phyloP scores from a whole-genome alignment of 768 basidiomycete species.

The Lactifluus piperatus region DNA sequence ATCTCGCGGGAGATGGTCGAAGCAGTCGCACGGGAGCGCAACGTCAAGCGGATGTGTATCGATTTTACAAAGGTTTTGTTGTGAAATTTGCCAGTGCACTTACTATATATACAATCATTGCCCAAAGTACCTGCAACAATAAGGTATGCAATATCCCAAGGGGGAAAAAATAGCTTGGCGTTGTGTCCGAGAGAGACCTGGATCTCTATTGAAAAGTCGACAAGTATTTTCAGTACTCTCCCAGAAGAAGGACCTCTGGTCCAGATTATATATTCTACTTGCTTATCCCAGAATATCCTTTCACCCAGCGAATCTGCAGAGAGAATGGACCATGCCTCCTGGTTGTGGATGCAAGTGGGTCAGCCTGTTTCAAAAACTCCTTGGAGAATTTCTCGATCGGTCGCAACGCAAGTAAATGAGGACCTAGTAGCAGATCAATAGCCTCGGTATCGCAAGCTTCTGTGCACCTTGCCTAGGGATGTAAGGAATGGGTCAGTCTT shows the following conservation, averaged over 20 bases:
- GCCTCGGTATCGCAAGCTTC: background rate
- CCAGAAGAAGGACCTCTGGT: too few relatives aligned
- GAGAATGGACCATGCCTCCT: background rate
- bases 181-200: background rate
- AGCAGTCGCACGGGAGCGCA: slow-evolving; percentile 52
- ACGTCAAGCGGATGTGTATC: slow-evolving; percentile 65
- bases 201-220: background rate
- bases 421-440: background rate
- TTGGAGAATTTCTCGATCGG: background rate
- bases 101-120: background rate
- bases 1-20: slow-evolving; percentile 63
- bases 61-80: slow-evolving; percentile 48
- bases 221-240: too few relatives aligned
- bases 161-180: background rate
- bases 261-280: background rate
- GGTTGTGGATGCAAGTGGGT: background rate
- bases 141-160: background rate
- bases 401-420: background rate
- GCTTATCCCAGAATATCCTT: background rate
- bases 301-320: background rate
- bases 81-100: slow-evolving; percentile 21
- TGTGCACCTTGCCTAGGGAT: background rate
- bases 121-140: background rate
- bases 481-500: too few relatives aligned
- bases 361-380: background rate